Conservation (phyloP, 164 flowering plant species). For the Magnolia sinica region DNA sequence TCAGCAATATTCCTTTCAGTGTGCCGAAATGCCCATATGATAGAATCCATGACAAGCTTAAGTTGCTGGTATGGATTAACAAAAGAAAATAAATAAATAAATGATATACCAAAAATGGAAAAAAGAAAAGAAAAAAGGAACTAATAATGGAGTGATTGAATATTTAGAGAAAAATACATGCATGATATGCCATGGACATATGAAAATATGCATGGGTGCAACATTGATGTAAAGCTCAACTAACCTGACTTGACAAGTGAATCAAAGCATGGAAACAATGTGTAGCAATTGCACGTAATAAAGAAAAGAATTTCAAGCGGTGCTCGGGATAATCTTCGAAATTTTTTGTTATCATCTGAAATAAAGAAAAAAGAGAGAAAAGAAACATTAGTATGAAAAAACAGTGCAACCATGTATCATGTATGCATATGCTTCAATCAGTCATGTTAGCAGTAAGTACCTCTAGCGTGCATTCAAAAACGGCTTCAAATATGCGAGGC, state of each 20-base stretch:
- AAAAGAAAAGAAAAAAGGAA: background rate
- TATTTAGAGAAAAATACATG: background rate
- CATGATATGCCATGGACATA: background rate
- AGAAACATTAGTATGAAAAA: too few species aligned
- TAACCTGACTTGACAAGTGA: constrained; percentile 80
- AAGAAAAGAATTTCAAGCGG: constrained; percentile 91
- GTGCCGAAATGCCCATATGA: constrained; percentile 98
- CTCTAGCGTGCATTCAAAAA: constrained; percentile 94
- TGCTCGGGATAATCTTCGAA: constrained; percentile 99
- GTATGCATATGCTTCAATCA: too few species aligned
- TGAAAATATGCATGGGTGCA: background rate
- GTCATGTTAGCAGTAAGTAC: constrained; percentile 25
- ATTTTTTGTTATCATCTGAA: constrained; percentile 95
- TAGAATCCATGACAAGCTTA: constrained; percentile 96
- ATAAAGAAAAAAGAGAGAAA: too few species aligned
- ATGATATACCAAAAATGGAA: background rate
- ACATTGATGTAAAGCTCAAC: background rate
- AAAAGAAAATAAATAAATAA: background rate
- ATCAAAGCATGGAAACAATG: constrained; percentile 91
- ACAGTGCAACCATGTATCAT: too few species aligned
- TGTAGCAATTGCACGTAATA: constrained; percentile 96
- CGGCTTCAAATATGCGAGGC: constrained; percentile 94
- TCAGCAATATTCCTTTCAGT: constrained; percentile 98
- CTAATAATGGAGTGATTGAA: background rate
- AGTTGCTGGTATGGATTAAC: constrained; percentile 56